Evolutionary conservation across 2,329 filamentous ascomycete species (phyloP), one percentile per base, ranked within the genome.

Genomic region (Aurifilum marmelostoma): DNA sequence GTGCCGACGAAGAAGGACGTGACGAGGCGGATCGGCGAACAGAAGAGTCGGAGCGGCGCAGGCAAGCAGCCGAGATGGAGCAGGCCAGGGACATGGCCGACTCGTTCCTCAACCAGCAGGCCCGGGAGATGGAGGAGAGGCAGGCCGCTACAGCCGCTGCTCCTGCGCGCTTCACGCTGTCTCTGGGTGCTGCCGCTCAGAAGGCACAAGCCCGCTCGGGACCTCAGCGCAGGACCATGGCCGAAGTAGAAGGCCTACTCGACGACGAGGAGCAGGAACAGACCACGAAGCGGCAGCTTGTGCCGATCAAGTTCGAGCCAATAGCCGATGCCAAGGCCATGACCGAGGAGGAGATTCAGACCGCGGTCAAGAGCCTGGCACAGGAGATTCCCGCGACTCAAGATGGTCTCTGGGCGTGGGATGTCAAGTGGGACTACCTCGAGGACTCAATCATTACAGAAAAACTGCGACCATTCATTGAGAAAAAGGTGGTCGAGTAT

Each of bases 401-500:
- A 78, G 89, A 92, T 2, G 93, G 92, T 0, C 84, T 99, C 3
- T 99, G 95, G 93, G 87, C 86, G n/a, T 98, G 94, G 93, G 83
- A 91, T 24, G 89, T 99, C 78, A 92, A 94, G 75, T 99, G 96
- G 96, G 91, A 97, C 65, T 93, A 90, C 80, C 86, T 99, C 77
- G 92, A 97, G 77, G 91, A 96, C 71, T 84, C 86, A 21, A 87
- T 96, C 56, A 88, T 98, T 70, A 87, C 89, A 71, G 92, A 97
- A 72, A 94, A 97, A 78, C 88, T 99, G 74, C 89, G 92, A 76
- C 94, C 95, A 39, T 99, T 97, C 81, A 93, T 98, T 68, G 94
- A 97, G 83, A 97, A 97, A 87, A 99, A 98, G 86, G 93, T 98
- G 74, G 91, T 99, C 71, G 96, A 99, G 80, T 97, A 96, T 75